Percentiles rank a stretch among this genome's conserved stretches.
Evolutionary conservation across 208 protist species (phyloP).

Genomic region (Lotmaria passim): DNA sequence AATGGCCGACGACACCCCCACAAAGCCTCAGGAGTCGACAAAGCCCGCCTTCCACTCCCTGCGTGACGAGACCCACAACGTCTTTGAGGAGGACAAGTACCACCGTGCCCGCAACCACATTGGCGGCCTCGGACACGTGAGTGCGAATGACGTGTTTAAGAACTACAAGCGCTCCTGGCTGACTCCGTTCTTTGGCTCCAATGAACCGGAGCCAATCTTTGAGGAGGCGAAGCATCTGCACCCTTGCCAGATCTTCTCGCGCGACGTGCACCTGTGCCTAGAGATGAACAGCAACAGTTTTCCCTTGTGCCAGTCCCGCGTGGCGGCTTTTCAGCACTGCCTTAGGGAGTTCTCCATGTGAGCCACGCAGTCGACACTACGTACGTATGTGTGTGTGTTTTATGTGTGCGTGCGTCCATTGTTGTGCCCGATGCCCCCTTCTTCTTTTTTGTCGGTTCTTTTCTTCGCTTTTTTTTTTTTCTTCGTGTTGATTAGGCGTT

Average conservation of each 20-base stretch:
- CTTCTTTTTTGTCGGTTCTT: too few relatives aligned
- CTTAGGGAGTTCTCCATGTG: conserved; percentile 64
- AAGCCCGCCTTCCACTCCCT: conserved; percentile 1
- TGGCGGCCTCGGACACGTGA: conserved; percentile 24
- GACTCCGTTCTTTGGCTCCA: conserved; percentile 81
- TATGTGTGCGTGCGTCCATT: neutral
- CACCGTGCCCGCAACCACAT: conserved; percentile 35
- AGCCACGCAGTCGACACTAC: neutral
- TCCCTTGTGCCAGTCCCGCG: conserved; percentile 66
- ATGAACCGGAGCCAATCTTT: conserved; percentile 55
- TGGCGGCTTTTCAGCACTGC: conserved; percentile 73
- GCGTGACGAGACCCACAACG: conserved; percentile 19
- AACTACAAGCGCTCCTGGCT: conserved; percentile 63
- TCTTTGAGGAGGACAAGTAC: conserved; percentile 29
- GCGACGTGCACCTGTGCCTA: conserved; percentile 70
- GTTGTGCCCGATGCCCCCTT: too few relatives aligned
- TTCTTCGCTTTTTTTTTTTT: conserved; percentile 13
- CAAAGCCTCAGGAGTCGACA: conserved; percentile 7
- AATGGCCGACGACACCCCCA: conserved; percentile 18
- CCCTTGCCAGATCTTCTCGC: conserved; percentile 70
- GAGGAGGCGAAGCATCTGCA: conserved; percentile 31
- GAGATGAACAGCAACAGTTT: conserved; percentile 66
- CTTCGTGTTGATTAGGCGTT: neutral
- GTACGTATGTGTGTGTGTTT: too few relatives aligned
- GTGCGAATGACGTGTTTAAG: conserved; percentile 41